These are phyloP conservation scores for Pneumocystis wakefieldiae DNA, from an alignment of 1,139 yeast species.

Conservation along the genomic window DNA sequence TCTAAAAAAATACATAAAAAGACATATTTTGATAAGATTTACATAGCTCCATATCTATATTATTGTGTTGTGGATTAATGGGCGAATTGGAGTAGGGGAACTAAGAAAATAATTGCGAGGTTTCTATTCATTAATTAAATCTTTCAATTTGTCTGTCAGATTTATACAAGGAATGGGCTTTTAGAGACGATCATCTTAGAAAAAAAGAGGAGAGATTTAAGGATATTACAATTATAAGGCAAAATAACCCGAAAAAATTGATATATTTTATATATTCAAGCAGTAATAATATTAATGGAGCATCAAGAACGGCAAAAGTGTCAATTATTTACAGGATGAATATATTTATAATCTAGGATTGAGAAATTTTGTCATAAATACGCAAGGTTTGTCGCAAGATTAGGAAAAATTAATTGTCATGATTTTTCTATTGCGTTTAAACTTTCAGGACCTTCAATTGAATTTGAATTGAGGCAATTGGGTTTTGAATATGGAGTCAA, in stretches of 20 bases:
- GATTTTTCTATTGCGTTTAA: constrained; percentile 57
- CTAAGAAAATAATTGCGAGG: constrained; percentile 28
- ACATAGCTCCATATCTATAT: neutral
- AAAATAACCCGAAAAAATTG: constrained; percentile 94
- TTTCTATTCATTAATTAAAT: constrained; percentile 57
- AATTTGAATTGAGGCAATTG: constrained; percentile 30
- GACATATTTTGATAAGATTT: neutral
- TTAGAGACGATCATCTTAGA: constrained; percentile 37
- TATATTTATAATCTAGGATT: constrained; percentile 7
- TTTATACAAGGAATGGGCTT: constrained; percentile 49
- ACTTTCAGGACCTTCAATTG: constrained; percentile 29
- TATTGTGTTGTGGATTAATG: neutral
- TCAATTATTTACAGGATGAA: neutral
- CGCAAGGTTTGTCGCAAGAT: constrained; percentile 46
- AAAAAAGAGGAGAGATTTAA: constrained; percentile 28
- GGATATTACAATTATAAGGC: constrained; percentile 74
- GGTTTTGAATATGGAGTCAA: constrained; percentile 93
- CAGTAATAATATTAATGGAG: constrained; percentile 88
- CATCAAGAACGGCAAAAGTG: constrained; percentile 64
- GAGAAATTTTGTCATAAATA: constrained; percentile 57
- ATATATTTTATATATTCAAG: constrained; percentile 85
- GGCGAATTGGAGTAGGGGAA: neutral
- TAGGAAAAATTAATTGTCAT: constrained; percentile 45
- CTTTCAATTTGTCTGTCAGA: constrained; percentile 39
- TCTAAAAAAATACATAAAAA: constrained; percentile 16